Percentiles rank a stretch among this genome's conserved stretches.
These are phyloP conservation scores for Aspergillus oerlinghausenensis DNA, from an alignment of 2,329 filamentous ascomycete species.

Conservation along the genomic window DNA sequence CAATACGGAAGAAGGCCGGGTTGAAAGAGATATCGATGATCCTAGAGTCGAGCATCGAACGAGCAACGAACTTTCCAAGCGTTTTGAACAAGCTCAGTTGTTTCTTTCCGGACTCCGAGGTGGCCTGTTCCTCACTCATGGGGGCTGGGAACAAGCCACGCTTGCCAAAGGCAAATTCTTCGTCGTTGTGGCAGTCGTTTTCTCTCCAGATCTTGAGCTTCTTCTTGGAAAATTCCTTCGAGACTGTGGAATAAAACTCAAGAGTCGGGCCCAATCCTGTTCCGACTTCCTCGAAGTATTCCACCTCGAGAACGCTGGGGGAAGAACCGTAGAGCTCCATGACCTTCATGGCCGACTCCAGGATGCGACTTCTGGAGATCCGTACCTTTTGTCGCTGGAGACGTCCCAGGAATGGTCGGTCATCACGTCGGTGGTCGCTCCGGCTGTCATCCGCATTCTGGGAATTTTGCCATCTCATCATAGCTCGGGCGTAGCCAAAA, in stretches of 20 bases:
- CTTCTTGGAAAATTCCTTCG: constrained; percentile 94
- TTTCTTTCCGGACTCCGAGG: constrained; percentile 75
- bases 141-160: constrained; percentile 89
- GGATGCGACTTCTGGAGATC: constrained; percentile 87
- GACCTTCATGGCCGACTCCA: constrained; percentile 95
- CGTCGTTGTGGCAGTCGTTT: constrained; percentile 65
- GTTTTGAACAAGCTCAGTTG: constrained; percentile 86
- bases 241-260: constrained; percentile 97
- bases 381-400: constrained; percentile 97
- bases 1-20: constrained; percentile 93
- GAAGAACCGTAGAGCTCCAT: constrained; percentile 99
- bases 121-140: constrained; percentile 71
- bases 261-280: constrained; percentile 92
- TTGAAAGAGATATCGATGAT: constrained; percentile 99
- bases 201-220: constrained; percentile 96
- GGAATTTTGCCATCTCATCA: constrained; percentile 94
- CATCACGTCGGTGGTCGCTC: constrained; percentile 76
- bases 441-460: constrained; percentile 77
- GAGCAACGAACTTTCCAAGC: constrained; percentile 93
- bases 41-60: constrained; percentile 95
- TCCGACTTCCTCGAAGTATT: constrained; percentile 98
- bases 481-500: constrained; percentile 94
- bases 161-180: constrained; percentile 79
- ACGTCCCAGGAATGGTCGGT: constrained; percentile 83
- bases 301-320: constrained; percentile 90